Base-by-base conservation (phyloP, 208 protist genomes). In the Acanthamoeba culbertsoni region DNA sequence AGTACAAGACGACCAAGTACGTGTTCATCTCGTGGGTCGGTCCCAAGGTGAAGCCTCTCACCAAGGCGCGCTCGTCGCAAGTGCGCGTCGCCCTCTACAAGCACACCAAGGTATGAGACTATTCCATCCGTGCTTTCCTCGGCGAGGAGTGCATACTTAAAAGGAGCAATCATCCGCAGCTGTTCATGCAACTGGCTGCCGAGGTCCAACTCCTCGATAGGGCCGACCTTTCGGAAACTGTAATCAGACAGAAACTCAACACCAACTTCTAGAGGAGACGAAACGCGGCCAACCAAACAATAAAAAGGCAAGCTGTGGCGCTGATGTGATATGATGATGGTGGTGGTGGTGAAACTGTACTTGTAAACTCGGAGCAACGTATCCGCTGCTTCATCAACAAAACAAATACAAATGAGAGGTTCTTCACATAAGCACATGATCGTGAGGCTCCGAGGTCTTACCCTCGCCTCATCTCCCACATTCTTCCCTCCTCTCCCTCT, bases 1-100 rank as follows among this genome's bases (percentile, higher is more conserved):
- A 93, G 62, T 93, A 84, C 46, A 63, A 51, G 48, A 93, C 88
- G 16, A 77, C 45, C 53, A 93, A 93, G 88, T 93, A 93, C 46
- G 59, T 93, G 20, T 93, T 93, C 33, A 77, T 93, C 51, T 68
- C 88, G 33, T 93, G 88, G 88, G 68, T 93, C 4, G 88, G 88
- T 0, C 88, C 88, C 68, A 77, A 82, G 23, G 88, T 82, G 46
- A 93, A 82, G 68, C 88, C 88, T 0, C 40, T 93, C 35, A 62
- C 88, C 88, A 93, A 93, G 68, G 88, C 88, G 31, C 53, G 88
- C 42, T 65, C 46, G 33, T 65, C 59, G 7, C 88, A 93, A 77
- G 65, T 84, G 0, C 88, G 88, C 42, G 88, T 93, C 31, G 88
- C 88, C 31, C 48, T 93, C 33, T 93, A 93, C 88, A 93, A 93